These are phyloP conservation scores for Lindgomyces ingoldianus DNA, from an alignment of 495 filamentous ascomycete species.

Conservation along the genomic window DNA sequence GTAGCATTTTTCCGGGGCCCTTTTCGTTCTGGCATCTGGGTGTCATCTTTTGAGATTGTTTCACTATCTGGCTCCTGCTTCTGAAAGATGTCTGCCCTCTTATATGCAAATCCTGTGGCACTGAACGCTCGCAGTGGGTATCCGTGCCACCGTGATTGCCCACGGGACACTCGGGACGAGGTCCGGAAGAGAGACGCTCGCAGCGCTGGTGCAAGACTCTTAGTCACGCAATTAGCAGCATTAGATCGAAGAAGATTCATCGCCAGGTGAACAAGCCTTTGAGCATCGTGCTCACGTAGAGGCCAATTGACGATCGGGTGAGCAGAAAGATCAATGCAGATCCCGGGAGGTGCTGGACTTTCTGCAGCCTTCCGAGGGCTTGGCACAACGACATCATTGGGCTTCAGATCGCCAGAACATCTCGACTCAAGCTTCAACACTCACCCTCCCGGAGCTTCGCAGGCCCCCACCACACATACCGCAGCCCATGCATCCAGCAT, in stretches of 20 bases:
- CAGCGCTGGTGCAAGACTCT: conserved; percentile 16
- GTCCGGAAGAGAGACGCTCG: conserved; percentile 5
- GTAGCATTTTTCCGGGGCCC: conserved; percentile 21
- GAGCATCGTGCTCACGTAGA: conserved; percentile 20
- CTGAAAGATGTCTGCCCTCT: conserved; percentile 19
- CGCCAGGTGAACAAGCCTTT: conserved; percentile 5
- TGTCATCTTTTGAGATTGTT: not conserved
- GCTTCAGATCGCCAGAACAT: conserved; percentile 11
- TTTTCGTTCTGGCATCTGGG: conserved; percentile 20
- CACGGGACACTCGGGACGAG: not conserved
- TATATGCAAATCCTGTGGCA: conserved; percentile 2
- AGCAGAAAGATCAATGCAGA: not conserved
- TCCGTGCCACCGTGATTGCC: not conserved
- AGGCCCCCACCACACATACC: conserved; percentile 27
- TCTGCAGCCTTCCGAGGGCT: conserved; percentile 10
- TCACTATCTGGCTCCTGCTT: conserved; percentile 13
- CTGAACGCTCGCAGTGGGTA: conserved; percentile 6
- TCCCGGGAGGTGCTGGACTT: not conserved
- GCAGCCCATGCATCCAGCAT: conserved; percentile 45
- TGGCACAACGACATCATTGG: conserved; percentile 36
- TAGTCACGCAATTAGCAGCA: conserved; percentile 27
- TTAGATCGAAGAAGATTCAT: conserved; percentile 31
- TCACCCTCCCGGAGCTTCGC: conserved; percentile 17
- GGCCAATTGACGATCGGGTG: not conserved
- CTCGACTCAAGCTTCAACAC: conserved; percentile 24